Conservation (phyloP, 2,329 filamentous ascomycete genomes). For the Sphaerulina musiva region DNA sequence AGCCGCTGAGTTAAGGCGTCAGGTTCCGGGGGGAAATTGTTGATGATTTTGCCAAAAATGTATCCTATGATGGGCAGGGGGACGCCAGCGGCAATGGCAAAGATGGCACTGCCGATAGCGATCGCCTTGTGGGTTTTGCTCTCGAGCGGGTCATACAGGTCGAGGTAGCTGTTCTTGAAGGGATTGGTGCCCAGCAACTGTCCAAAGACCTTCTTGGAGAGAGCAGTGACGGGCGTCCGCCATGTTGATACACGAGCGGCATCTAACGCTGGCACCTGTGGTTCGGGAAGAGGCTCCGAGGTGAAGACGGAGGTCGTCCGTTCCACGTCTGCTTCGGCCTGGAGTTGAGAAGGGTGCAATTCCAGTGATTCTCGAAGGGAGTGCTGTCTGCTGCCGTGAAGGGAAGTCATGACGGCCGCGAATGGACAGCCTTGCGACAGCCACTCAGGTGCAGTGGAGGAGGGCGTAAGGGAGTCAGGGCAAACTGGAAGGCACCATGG, state of each 20-base stretch:
- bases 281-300: constrained; percentile 6
- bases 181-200: constrained; percentile 40
- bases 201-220: constrained; percentile 16
- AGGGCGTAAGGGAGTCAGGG: not conserved
- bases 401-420: not conserved
- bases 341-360: not conserved
- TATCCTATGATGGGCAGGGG: constrained; percentile 40
- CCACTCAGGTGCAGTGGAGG: not conserved
- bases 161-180: constrained; percentile 46
- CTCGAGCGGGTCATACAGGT: constrained; percentile 43
- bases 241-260: not conserved
- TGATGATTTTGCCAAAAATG: constrained; percentile 46
- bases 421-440: not conserved
- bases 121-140: constrained; percentile 36
- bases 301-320: not conserved
- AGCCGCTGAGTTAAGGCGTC: constrained; percentile 39
- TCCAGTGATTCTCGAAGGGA: not conserved
- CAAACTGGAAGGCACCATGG: not conserved
- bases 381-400: not conserved
- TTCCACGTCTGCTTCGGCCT: not conserved
- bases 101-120: constrained; percentile 32
- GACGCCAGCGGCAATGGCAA: constrained; percentile 37
- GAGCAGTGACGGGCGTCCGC: constrained; percentile 5
- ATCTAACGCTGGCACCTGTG: not conserved
- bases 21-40: constrained; percentile 44